phyloP scores from a whole-genome alignment of 345 rosid genomes.

The Citrus australasica region DNA sequence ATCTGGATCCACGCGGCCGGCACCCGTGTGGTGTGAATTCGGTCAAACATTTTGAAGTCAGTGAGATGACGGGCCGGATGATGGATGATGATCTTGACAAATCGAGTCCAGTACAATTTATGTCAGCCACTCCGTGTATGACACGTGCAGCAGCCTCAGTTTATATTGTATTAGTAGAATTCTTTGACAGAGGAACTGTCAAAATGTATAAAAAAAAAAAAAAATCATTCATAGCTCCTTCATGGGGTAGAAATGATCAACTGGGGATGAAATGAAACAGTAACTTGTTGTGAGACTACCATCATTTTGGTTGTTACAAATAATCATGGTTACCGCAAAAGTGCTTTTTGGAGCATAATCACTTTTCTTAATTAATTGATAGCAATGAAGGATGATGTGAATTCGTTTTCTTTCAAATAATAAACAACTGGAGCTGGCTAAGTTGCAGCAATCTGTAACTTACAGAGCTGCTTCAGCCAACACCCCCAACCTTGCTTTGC shows the following conservation, averaged over 20 bases:
- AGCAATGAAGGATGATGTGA: neutral
- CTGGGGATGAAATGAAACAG: neutral
- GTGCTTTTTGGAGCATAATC: neutral
- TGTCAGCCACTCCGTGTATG: neutral
- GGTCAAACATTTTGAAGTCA: neutral
- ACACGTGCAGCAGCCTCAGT: neutral
- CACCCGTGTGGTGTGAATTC: neutral
- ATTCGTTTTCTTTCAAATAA: neutral
- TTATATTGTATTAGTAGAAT: neutral
- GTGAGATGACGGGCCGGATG: neutral
- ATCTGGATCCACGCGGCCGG: neutral
- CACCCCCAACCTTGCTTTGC: too few relatives aligned
- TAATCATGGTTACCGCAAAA: conserved; percentile 1
- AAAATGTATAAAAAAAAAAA: neutral
- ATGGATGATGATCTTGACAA: neutral
- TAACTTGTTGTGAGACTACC: neutral
- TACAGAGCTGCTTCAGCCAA: too few relatives aligned
- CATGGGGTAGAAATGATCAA: too few relatives aligned
- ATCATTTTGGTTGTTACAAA: conserved; percentile 8
- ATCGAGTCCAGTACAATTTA: neutral
- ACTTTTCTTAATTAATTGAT: neutral
- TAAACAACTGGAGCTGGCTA: too few relatives aligned
- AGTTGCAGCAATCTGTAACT: too few relatives aligned
- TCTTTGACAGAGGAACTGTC: neutral
- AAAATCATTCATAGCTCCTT: too few relatives aligned